Base-by-base conservation (phyloP, 495 filamentous ascomycete genomes). In the Rusavskia elegans region DNA sequence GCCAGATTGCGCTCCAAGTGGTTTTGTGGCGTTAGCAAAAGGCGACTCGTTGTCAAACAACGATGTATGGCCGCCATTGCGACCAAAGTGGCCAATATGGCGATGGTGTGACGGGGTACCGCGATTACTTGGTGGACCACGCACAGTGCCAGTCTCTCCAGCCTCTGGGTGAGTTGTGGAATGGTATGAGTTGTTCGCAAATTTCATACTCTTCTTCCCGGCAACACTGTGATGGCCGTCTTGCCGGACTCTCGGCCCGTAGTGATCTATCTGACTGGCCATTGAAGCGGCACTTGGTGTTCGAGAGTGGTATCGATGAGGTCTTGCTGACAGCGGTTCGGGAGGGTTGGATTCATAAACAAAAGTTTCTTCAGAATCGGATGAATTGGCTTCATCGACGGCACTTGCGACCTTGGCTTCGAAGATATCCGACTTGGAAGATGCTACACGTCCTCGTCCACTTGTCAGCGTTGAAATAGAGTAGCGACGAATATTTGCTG, bases 331-430 rank as follows among this genome's bases (percentile, higher is more conserved):
- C 50, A 75, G 78, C 21, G 74, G 73, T 57, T 97, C 92, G 11
- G 87, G 87, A 11, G 93, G 92, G 63, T 98, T 98, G 10, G 92
- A 98, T 68, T 98, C 92, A 69, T 98, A 98, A 3, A 98, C 90
- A 65, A 97, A 98, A 0, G 93, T 97, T 66, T 96, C 93, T 57
- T 96, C 92, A 2, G 93, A 97, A 61, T 94, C 92, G 16, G 89
- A 95, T 8, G 90, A 92, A 65, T 96, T 84, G 38, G 86, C 87
- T 59, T 84, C 79, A 65, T 95, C 89, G 42, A 97, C 87, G 4
- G 90, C 89, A 63, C 82, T 95, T 36, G 92, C 93, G 36, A 98
- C 84, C 68, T 92, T 94, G 50, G 86, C 85, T 68, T 96, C 92
- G 65, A 98, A 98, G 45, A 98, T 87, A 66, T 98, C 92, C 57